These are phyloP conservation scores for Botrytis paeoniae DNA, from an alignment of 2,329 filamentous ascomycete species.

Conservation along the genomic window DNA sequence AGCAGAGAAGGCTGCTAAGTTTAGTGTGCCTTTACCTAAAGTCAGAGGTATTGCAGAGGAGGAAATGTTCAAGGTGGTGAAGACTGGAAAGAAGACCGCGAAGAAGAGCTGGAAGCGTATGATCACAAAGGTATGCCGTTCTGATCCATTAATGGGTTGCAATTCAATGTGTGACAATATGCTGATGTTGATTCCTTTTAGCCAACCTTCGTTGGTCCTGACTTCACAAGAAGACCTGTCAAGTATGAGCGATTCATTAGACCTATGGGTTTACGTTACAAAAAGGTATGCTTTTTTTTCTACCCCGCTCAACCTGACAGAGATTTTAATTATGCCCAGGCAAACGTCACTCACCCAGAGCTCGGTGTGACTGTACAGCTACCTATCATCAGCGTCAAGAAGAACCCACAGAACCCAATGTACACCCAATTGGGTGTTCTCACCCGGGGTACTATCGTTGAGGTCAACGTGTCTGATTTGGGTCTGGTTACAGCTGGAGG, in stretches of 20 bases:
- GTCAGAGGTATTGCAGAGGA: slow-evolving; percentile 91
- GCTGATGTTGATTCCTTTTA: neutral
- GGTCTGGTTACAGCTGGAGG: slow-evolving; percentile 87
- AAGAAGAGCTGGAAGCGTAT: slow-evolving; percentile 69
- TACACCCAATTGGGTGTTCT: slow-evolving; percentile 92
- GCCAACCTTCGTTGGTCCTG: slow-evolving; percentile 77
- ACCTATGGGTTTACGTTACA: slow-evolving; percentile 75
- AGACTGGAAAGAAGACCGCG: slow-evolving; percentile 89
- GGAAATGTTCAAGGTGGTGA: slow-evolving; percentile 96
- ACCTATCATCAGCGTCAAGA: slow-evolving; percentile 70
- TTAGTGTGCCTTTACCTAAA: slow-evolving; percentile 88
- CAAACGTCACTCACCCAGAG: slow-evolving; percentile 70
- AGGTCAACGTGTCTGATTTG: slow-evolving; percentile 91
- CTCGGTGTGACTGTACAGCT: slow-evolving; percentile 85
- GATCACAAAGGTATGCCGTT: slow-evolving; percentile 50
- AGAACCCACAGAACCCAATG: slow-evolving; percentile 83
- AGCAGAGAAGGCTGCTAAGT: slow-evolving; percentile 89
- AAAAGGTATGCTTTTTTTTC: slow-evolving; percentile 50
- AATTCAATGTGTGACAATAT: neutral
- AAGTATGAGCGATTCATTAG: slow-evolving; percentile 68
- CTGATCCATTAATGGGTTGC: neutral
- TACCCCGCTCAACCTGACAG: no score
- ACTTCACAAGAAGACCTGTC: slow-evolving; percentile 85
- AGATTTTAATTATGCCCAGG: slow-evolving; percentile 11
- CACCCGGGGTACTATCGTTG: slow-evolving; percentile 79